Conservation (phyloP, 768 basidiomycete species). For the Tremella yokohamensis region DNA sequence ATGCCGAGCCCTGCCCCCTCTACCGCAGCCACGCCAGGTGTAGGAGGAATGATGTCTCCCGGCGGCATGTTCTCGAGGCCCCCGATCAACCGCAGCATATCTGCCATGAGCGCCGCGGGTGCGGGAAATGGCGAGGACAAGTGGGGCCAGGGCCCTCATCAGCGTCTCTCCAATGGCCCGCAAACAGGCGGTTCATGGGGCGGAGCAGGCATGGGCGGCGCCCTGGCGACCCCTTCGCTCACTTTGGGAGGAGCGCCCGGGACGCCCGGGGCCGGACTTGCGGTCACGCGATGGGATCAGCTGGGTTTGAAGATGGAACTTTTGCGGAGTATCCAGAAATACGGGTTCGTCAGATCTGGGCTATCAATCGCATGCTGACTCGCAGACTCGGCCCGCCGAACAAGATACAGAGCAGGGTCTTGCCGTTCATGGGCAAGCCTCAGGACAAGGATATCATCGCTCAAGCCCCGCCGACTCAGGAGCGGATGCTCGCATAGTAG, state of each 20-base stretch:
- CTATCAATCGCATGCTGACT: not conserved
- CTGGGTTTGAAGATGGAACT: slow-evolving; percentile 79
- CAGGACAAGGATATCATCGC: slow-evolving; percentile 93
- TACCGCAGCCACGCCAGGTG: not conserved
- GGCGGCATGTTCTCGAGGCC: not conserved
- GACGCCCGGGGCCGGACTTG: slow-evolving; percentile 51
- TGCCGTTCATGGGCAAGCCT: slow-evolving; percentile 76
- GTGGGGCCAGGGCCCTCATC: slow-evolving; percentile 13
- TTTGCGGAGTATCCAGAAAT: slow-evolving; percentile 81
- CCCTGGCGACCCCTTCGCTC: slow-evolving; percentile 12
- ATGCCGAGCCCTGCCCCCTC: not conserved
- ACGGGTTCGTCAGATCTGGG: slow-evolving; percentile 62
- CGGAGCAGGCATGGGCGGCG: slow-evolving; percentile 11
- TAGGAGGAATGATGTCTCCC: not conserved
- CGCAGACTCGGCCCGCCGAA: slow-evolving; percentile 93
- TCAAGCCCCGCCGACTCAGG: slow-evolving; percentile 97
- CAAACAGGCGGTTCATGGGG: slow-evolving; percentile 19
- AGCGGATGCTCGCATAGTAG: slow-evolving; percentile 88
- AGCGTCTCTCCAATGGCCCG: slow-evolving; percentile 1
- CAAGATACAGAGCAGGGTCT: slow-evolving; percentile 94
- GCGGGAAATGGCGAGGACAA: slow-evolving; percentile 22
- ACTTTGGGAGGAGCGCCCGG: slow-evolving; percentile 11
- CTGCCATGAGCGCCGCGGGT: slow-evolving; percentile 14
- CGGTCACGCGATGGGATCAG: slow-evolving; percentile 95
- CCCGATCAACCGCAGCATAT: slow-evolving; percentile 10